Conservation (phyloP, 1,139 yeast genomes). For the Debaryomyces psychrophilus region DNA sequence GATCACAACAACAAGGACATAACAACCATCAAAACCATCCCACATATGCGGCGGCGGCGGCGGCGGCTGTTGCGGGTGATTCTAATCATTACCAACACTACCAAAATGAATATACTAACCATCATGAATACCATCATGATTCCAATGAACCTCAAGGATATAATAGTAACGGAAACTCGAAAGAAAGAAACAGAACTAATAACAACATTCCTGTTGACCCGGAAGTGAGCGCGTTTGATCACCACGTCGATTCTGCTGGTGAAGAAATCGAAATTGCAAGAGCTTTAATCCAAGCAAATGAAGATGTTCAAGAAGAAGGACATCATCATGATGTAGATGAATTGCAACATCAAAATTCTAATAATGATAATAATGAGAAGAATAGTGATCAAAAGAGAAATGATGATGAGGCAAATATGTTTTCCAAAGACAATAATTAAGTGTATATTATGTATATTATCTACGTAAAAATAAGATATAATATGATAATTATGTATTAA, state of each 20-base stretch:
- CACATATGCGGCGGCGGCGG: slow-evolving; percentile 48
- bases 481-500: slow-evolving; percentile 3
- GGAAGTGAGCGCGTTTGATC: slow-evolving; percentile 58
- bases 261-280: slow-evolving; percentile 69
- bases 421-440: slow-evolving; percentile 25
- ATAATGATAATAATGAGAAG: slow-evolving; percentile 9
- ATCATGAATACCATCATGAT: slow-evolving; percentile 24
- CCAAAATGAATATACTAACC: slow-evolving; percentile 23
- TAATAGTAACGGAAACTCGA: slow-evolving; percentile 11
- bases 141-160: slow-evolving; percentile 11
- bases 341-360: slow-evolving; percentile 1
- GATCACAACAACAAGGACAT: slow-evolving; percentile 32
- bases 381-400: slow-evolving; percentile 13
- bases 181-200: slow-evolving; percentile 19
- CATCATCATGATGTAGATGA: slow-evolving; percentile 10
- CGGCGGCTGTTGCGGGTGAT: slow-evolving; percentile 36
- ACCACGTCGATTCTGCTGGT: slow-evolving; percentile 40
- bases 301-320: slow-evolving; percentile 28
- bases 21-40: slow-evolving; percentile 18
- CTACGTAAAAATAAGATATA: slow-evolving; percentile 2
- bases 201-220: slow-evolving; percentile 58
- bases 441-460: slow-evolving; percentile 9
- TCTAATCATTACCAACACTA: slow-evolving; percentile 23
- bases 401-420: slow-evolving; percentile 31
- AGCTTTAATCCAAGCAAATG: slow-evolving; percentile 66